Base-by-base conservation (phyloP, 2,329 filamentous ascomycete species). In the Colletotrichum sp. region DNA sequence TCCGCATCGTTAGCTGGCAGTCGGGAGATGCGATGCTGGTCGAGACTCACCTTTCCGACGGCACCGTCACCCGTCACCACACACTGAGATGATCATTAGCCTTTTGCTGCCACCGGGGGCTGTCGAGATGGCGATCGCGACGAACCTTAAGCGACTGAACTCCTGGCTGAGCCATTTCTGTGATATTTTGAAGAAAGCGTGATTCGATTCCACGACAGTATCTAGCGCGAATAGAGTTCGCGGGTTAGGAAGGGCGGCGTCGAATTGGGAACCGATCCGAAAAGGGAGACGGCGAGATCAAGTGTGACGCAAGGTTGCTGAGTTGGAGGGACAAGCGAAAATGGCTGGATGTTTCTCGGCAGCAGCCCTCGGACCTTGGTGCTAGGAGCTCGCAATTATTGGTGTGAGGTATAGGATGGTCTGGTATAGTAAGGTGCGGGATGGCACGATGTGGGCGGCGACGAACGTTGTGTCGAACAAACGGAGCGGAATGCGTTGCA, bases 21-120 rank as follows among this genome's bases (percentile, higher is more conserved):
- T 78, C 78, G 74, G 77, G 72, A 72, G 63, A 70, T 68, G 68
- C 61, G 64, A 72, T n/a, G 39, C 34, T 9, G 25, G 72, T 85
- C 8, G 57, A 16, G 34, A 57, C 89, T 87, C 88, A 98, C 96
- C 92, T 99, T 99, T 87, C 97, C 97, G 82, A 99, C 97, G 85
- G 97, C 97, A 95, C 97, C 97, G 87, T 99, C 97, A 89, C 97
- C 97, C 78, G 97, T 99, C 84, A 99, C 97, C 85, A 99, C 97
- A 87, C 97, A 99, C 96, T 98, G 81, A 77, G 82, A 30, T 75
- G 76, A 27, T 49, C 19, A 36, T 76, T 70, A 70, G 74, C 57
- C 25, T 36, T 74, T 19, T 32, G 16, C 25, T 34, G 52, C 22
- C 25, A 30, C 55, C n/a, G n/a, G 52, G 49, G 15, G 39, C 65